Evolutionary conservation across 768 basidiomycete genomes (phyloP).

Genomic region (Trametes gibbosa): DNA sequence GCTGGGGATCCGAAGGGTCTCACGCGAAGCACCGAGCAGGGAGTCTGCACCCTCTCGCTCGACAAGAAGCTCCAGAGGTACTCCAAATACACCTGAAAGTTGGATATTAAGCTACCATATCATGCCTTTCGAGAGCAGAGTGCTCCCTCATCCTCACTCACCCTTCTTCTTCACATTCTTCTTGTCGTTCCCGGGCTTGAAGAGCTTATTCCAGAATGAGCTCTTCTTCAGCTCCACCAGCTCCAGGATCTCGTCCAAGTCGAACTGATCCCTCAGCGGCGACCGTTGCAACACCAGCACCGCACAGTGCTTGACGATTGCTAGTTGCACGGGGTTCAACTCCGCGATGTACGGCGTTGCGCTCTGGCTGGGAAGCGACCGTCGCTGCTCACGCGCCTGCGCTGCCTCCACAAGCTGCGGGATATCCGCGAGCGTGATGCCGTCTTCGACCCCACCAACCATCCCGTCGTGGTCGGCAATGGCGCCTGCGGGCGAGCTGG

Average conservation of each 20-base stretch:
- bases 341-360: conserved; percentile 84
- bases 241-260: conserved; percentile 91
- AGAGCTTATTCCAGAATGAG: conserved; percentile 94
- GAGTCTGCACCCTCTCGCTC: conserved; percentile 97
- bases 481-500: conserved; percentile 64
- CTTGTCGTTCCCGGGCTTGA: conserved; percentile 81
- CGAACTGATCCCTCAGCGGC: conserved; percentile 76
- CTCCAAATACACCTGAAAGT: conserved; percentile 79
- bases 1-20: conserved; percentile 85
- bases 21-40: conserved; percentile 82
- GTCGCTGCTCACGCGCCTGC: conserved; percentile 83
- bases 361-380: conserved; percentile 75
- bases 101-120: conserved; percentile 1
- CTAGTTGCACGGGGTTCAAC: conserved; percentile 77
- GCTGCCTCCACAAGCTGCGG: conserved; percentile 91
- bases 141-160: conserved; percentile 29
- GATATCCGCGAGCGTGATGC: conserved; percentile 91
- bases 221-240: conserved; percentile 90
- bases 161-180: conserved; percentile 90
- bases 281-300: conserved; percentile 77
- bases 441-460: conserved; percentile 76
- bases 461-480: conserved; percentile 36
- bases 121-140: background rate
- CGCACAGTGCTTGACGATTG: conserved; percentile 90
- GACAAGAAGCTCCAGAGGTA: conserved; percentile 89